Percentiles rank a stretch among this genome's conserved stretches.
Evolutionary conservation across 352 stramenopile genomes (phyloP).

Genomic region (Pythium dissotocum): DNA sequence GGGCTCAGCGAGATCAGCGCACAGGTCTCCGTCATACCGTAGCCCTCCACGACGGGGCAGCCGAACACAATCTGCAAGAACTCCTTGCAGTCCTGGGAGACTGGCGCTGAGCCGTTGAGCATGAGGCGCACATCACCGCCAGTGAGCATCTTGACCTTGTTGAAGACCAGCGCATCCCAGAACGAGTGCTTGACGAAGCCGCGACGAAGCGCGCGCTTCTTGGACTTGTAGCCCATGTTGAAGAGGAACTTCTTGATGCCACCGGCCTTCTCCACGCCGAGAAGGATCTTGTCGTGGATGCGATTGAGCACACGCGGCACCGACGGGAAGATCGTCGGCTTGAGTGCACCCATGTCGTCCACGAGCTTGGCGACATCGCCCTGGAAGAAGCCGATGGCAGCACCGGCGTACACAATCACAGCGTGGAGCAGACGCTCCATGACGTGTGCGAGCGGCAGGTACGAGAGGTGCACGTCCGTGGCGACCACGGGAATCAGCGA

Average conservation of each 20-base stretch:
- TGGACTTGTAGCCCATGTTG: conserved; percentile 43
- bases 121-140: conserved; percentile 91
- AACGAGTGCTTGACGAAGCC: conserved; percentile 60
- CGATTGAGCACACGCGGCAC: conserved; percentile 94
- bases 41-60: conserved; percentile 91
- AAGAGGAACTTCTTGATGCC: conserved; percentile 38
- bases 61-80: conserved; percentile 94
- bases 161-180: conserved; percentile 95
- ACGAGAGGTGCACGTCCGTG: conserved; percentile 90
- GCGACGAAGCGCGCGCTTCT: conserved; percentile 35
- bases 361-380: conserved; percentile 85
- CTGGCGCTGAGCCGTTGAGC: conserved; percentile 92
- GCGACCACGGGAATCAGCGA: background rate
- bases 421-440: conserved; percentile 91
- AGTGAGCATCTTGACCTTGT: conserved; percentile 91
- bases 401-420: conserved; percentile 83
- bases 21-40: conserved; percentile 92
- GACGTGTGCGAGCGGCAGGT: conserved; percentile 95
- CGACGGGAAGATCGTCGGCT: conserved; percentile 87
- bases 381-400: conserved; percentile 68
- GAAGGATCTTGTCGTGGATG: conserved; percentile 92
- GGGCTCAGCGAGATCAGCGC: conserved; percentile 43
- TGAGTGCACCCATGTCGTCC: conserved; percentile 86
- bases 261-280: conserved; percentile 32
- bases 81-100: conserved; percentile 91